These are phyloP conservation scores for Penicilliopsis zonata DNA, from an alignment of 495 filamentous ascomycete genomes.

Conservation along the genomic window DNA sequence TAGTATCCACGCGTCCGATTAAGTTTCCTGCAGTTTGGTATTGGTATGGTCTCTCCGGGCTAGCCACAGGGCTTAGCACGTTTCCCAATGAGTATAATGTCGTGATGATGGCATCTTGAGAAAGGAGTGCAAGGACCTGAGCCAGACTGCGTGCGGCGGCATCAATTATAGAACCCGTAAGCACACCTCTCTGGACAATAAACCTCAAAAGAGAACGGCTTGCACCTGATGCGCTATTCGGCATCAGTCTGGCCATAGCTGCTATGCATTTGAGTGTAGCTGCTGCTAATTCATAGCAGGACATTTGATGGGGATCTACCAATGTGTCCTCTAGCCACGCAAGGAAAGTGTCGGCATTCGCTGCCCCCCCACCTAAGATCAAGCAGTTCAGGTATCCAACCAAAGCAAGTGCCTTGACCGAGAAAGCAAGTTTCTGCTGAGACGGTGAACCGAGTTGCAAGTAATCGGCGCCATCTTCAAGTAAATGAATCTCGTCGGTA, in stretches of 20 bases:
- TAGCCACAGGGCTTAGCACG: slow-evolving; percentile 58
- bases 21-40: slow-evolving; percentile 15
- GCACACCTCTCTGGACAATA: slow-evolving; percentile 63
- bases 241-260: slow-evolving; percentile 60
- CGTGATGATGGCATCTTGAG: slow-evolving; percentile 87
- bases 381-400: slow-evolving; percentile 76
- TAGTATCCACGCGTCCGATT: slow-evolving; percentile 13
- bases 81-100: slow-evolving; percentile 92
- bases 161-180: slow-evolving; percentile 47
- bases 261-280: slow-evolving; percentile 73
- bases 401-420: slow-evolving; percentile 73
- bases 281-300: slow-evolving; percentile 57
- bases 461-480: slow-evolving; percentile 88
- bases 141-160: slow-evolving; percentile 76
- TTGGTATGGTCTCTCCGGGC: slow-evolving; percentile 21
- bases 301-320: slow-evolving; percentile 67
- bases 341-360: slow-evolving; percentile 70
- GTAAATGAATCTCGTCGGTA: slow-evolving; percentile 64
- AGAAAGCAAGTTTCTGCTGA: slow-evolving; percentile 77
- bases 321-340: slow-evolving; percentile 77
- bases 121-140: slow-evolving; percentile 62
- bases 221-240: slow-evolving; percentile 58
- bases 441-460: slow-evolving; percentile 71
- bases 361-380: slow-evolving; percentile 63
- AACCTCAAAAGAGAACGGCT: slow-evolving; percentile 75